These are phyloP conservation scores for Entamoeba dispar DNA, from an alignment of 208 protist genomes.

Conservation along the genomic window DNA sequence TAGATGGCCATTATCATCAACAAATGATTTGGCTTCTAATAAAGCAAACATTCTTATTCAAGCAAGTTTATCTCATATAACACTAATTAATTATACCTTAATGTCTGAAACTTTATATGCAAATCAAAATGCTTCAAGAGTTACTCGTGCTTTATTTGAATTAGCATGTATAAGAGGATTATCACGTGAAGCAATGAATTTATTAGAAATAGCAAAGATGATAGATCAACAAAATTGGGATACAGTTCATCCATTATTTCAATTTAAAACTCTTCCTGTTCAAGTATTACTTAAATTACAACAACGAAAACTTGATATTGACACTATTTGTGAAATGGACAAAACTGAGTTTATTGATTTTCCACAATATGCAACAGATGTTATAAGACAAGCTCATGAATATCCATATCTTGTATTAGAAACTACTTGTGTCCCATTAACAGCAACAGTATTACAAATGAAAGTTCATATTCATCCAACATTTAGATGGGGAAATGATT, in stretches of 20 bases:
- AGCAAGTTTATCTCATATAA: conserved; percentile 84
- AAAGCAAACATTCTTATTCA: conserved; percentile 98
- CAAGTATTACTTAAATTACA: conserved; percentile 77
- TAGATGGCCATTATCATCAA: conserved; percentile 83
- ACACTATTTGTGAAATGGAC: conserved; percentile 67
- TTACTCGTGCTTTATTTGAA: conserved; percentile 66
- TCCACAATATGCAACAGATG: conserved; percentile 52
- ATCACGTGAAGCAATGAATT: background rate
- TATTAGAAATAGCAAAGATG: conserved; percentile 63
- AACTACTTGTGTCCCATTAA: conserved; percentile 75
- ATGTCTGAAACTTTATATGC: conserved; percentile 95
- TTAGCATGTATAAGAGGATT: conserved; percentile 50
- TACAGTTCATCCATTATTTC: conserved; percentile 58
- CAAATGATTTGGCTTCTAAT: conserved; percentile 65
- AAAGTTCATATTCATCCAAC: conserved; percentile 77
- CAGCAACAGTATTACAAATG: conserved; percentile 65
- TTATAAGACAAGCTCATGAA: conserved; percentile 59
- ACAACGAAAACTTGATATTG: conserved; percentile 68
- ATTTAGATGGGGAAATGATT: conserved; percentile 64
- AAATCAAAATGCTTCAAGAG: conserved; percentile 61
- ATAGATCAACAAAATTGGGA: conserved; percentile 81
- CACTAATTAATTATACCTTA: conserved; percentile 78
- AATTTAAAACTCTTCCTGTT: conserved; percentile 42
- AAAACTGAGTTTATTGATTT: conserved; percentile 59
- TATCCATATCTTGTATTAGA: conserved; percentile 71